Base-by-base conservation (phyloP, 495 filamentous ascomycete genomes). In the Amphirosellinia nigrospora region DNA sequence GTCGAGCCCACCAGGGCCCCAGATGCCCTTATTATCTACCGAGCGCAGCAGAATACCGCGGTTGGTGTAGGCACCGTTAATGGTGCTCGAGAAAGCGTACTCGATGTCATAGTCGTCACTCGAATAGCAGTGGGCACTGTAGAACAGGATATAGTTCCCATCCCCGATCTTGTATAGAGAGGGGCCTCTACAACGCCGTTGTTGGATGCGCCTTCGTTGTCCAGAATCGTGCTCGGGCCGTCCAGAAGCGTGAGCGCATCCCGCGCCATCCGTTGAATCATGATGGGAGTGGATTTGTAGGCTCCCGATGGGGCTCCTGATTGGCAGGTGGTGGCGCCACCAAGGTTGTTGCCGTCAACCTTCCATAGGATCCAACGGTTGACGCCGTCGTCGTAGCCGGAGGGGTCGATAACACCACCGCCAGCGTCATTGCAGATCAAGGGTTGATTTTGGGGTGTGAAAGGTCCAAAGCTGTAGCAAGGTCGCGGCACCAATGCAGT, bases 131-230 rank as follows among this genome's bases (percentile, higher is more conserved):
- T 89, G 85, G 5, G 83, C 85, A 60, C 87, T 89, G 76, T 88
- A 92, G 66, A 90, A 90, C 4, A 92, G 78, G 66, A 86, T 82
- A 75, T 88, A 91, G 23, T 78, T 82, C 7, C 84, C 85, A 50
- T 82, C 81, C 36, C 70, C 77, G 19, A 80, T 73, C 65, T 80
- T 77, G 5, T 86, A 76, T 53, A 91, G 67, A 30, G 81, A 81
- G 2, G 89, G 90, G 89, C 90, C 77, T 92, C 89, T 16, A 91
- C 84, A 0, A 90, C 79, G 3, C 85, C 86, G 4, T 86, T 82
- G 74, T 89, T 88, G 8, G 71, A 71, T 32, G 81, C 79, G 9
- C 79, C 83, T 55, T 74, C 72, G 50, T 88, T 87, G 66, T 87
- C 86, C 1, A 90, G 79, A 46, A 90, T 81, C 71, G 82, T 76